Conservation (phyloP, 306 rosid genomes). For the Citrullus amarus region DNA sequence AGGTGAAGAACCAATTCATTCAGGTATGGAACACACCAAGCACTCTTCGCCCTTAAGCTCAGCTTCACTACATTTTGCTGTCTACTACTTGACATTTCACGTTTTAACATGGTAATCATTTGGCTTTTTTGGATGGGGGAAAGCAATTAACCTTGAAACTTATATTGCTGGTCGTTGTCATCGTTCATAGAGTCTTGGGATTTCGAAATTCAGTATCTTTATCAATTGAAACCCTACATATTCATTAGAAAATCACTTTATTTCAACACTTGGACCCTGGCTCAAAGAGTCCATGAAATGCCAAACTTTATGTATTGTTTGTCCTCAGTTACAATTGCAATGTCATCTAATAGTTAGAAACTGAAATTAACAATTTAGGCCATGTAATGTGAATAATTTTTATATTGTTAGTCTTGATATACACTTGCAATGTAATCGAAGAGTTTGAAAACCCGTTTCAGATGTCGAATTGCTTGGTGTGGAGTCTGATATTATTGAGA, state of each 20-base stretch:
- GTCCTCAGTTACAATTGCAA: not conserved
- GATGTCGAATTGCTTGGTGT: not conserved
- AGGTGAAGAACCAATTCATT: conserved; percentile 28
- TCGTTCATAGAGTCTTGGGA: not conserved
- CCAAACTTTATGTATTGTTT: not conserved
- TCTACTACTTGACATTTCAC: not conserved
- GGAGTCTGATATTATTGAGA: not conserved
- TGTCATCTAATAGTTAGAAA: not conserved
- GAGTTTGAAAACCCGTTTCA: not conserved
- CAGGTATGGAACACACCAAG: not conserved
- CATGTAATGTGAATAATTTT: not conserved
- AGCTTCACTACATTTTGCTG: not conserved
- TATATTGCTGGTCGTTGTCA: not conserved
- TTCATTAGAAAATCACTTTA: not conserved
- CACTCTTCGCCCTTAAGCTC: not conserved
- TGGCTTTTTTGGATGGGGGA: not conserved
- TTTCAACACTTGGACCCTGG: not conserved
- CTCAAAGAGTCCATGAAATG: not conserved
- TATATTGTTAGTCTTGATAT: not conserved
- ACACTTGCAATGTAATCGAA: not conserved
- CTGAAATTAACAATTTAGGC: not conserved
- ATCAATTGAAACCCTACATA: not conserved
- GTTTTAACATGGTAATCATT: not conserved
- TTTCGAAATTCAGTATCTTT: not conserved
- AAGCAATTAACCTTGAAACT: not conserved